These are phyloP conservation scores for Scedosporium apiospermum DNA, from an alignment of 2,329 filamentous ascomycete species.

Conservation along the genomic window DNA sequence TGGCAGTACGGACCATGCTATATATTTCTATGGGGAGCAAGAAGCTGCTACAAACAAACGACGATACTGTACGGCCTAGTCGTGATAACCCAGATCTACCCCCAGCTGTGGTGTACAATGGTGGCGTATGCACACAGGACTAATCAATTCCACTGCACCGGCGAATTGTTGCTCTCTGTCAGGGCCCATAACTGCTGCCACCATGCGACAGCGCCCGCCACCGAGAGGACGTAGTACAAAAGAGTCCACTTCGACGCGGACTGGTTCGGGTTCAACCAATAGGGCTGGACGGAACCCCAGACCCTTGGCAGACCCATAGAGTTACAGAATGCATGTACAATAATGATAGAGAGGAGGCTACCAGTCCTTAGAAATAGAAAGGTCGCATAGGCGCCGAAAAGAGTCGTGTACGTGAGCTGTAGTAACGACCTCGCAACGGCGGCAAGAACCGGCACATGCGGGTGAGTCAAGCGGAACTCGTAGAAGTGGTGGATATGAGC, in stretches of 20 bases:
- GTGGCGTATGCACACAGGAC: no score
- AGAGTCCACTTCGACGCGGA: constrained; percentile 50
- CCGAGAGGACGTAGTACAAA: constrained; percentile 68
- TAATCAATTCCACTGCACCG: background rate
- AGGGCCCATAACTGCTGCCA: constrained; percentile 60
- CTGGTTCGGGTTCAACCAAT: constrained; percentile 24
- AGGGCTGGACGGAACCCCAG: constrained; percentile 64
- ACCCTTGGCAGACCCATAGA: constrained; percentile 80
- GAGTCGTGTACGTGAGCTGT: constrained; percentile 81
- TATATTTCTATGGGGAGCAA: no score
- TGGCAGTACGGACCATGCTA: no score
- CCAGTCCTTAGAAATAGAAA: constrained; percentile 84
- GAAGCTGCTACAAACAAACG: background rate
- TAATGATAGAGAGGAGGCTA: constrained; percentile 64
- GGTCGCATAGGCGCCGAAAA: constrained; percentile 89
- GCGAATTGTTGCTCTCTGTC: constrained; percentile 46
- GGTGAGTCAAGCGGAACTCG: constrained; percentile 79
- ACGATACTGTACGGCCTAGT: no score
- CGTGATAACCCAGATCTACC: no score
- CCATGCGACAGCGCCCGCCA: constrained; percentile 63
- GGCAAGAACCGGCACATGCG: constrained; percentile 51
- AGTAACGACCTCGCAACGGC: constrained; percentile 65
- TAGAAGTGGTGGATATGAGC: constrained; percentile 95
- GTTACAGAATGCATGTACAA: constrained; percentile 86
- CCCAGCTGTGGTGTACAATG: no score